Percentiles rank a stretch among this genome's conserved stretches.
These are phyloP conservation scores for Cutaneotrichosporon curvatum DNA, from an alignment of 1,284 basidiomycete species.

Conservation along the genomic window DNA sequence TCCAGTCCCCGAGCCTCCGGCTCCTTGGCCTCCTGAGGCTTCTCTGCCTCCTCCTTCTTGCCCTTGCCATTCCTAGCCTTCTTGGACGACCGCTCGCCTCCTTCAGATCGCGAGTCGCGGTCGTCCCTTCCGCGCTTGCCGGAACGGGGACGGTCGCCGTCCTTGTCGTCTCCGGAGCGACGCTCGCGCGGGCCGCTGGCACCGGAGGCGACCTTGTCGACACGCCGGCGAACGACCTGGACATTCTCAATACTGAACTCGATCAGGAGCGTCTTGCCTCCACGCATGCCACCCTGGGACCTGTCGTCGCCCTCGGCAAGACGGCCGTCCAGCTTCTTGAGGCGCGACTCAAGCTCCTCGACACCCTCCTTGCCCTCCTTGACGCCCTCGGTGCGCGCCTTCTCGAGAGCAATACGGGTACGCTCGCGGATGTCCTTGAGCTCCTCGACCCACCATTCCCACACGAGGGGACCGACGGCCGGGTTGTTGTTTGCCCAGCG, in stretches of 20 bases:
- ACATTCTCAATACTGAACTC: conserved; percentile 93
- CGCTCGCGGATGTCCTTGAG: conserved; percentile 60
- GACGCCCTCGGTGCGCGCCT: conserved; percentile 7
- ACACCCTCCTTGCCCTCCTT: conserved; percentile 17
- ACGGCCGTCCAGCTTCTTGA: conserved; percentile 47
- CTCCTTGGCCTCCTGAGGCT: neutral
- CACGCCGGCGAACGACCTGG: conserved; percentile 51
- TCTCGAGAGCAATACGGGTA: conserved; percentile 48
- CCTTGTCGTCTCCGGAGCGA: neutral
- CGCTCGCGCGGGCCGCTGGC: conserved; percentile 18
- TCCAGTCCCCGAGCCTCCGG: conserved; percentile 34
- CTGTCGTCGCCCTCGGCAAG: conserved; percentile 36
- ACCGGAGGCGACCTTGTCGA: conserved; percentile 35
- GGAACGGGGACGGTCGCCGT: neutral
- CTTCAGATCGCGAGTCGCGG: conserved; percentile 9
- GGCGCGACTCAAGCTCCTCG: conserved; percentile 42
- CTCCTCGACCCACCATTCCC: conserved; percentile 77
- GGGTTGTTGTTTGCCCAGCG: conserved; percentile 91
- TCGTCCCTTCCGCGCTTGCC: conserved; percentile 26
- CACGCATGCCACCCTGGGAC: conserved; percentile 40
- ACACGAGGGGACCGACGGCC: conserved; percentile 58
- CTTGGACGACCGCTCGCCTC: conserved; percentile 3
- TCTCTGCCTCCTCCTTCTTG: conserved; percentile 1
- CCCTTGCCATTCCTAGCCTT: conserved; percentile 2
- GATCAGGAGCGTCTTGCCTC: conserved; percentile 64